Conservation (phyloP, 441 rosid genomes). For the Iberis amara region DNA sequence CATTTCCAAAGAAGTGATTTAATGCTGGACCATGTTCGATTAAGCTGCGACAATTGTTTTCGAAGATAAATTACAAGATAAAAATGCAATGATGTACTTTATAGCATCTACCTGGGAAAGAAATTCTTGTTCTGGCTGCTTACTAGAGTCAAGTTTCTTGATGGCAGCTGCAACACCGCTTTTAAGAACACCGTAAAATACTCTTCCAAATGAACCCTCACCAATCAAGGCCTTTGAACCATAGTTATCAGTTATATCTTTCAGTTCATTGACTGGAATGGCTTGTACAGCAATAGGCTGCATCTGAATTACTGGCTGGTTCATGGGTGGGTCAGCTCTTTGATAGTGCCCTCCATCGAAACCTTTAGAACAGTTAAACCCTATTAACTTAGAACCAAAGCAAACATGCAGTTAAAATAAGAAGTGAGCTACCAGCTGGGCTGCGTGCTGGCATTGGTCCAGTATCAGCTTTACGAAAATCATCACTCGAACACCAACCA, state of each 20-base stretch:
- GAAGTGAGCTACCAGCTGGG: slow-evolving; percentile 31
- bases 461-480: slow-evolving; percentile 31
- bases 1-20: neutral
- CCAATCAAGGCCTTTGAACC: slow-evolving; percentile 40
- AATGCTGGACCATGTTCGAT: neutral
- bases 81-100: neutral
- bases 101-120: slow-evolving; percentile 40
- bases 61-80: neutral
- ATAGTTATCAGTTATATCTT: slow-evolving; percentile 44
- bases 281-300: slow-evolving; percentile 41
- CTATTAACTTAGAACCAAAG: neutral
- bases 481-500: slow-evolving; percentile 40
- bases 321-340: slow-evolving; percentile 33
- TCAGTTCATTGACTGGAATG: slow-evolving; percentile 38
- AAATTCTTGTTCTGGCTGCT: slow-evolving; percentile 48
- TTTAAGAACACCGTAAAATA: slow-evolving; percentile 40
- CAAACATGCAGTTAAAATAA: slow-evolving; percentile 3
- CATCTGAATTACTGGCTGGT: slow-evolving; percentile 25
- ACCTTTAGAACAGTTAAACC: slow-evolving; percentile 26
- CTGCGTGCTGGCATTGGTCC: slow-evolving; percentile 31
- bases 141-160: slow-evolving; percentile 51
- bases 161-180: slow-evolving; percentile 43
- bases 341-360: slow-evolving; percentile 28
- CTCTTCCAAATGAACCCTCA: slow-evolving; percentile 52
- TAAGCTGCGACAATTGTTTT: neutral